phyloP scores from a whole-genome alignment of 768 basidiomycete species.

The Thelephora ganbajun region DNA sequence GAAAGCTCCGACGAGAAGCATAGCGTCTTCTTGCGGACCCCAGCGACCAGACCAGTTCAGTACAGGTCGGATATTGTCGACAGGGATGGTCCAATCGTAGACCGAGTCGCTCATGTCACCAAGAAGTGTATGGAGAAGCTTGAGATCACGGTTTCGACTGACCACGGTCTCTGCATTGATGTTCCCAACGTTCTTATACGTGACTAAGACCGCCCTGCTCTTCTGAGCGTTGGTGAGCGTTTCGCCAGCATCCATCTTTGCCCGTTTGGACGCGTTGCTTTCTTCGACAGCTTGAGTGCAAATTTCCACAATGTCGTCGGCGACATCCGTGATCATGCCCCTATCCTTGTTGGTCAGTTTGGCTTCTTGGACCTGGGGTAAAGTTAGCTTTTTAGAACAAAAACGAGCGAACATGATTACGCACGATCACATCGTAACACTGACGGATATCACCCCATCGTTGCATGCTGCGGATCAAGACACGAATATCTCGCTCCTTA shows the following conservation, averaged over 20 bases:
- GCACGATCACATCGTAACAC: conserved; percentile 87
- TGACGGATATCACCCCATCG: conserved; percentile 96
- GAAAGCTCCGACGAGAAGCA: conserved; percentile 89
- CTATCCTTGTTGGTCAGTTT: conserved; percentile 91
- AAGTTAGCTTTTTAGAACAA: conserved; percentile 3
- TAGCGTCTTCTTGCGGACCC: conserved; percentile 85
- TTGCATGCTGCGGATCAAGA: conserved; percentile 86
- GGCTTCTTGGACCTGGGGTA: conserved; percentile 63
- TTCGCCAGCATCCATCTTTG: conserved; percentile 68
- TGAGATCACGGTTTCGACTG: conserved; percentile 77
- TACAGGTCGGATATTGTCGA: conserved; percentile 87
- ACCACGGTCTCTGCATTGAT: conserved; percentile 98
- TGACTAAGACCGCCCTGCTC: conserved; percentile 92
- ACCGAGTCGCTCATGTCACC: conserved; percentile 49
- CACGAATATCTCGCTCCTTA: conserved; percentile 94
- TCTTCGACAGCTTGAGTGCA: conserved; percentile 76
- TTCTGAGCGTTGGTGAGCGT: conserved; percentile 86
- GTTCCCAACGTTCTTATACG: conserved; percentile 77
- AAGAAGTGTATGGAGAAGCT: conserved; percentile 74
- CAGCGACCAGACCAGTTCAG: conserved; percentile 96
- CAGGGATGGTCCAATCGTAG: conserved; percentile 77
- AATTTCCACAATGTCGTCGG: conserved; percentile 84
- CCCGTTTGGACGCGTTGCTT: conserved; percentile 69
- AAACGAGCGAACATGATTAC: conserved; percentile 18
- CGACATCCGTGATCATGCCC: conserved; percentile 77